Evolutionary conservation across 768 basidiomycete species (phyloP), one percentile per base, ranked within the genome.

Genomic region (Phlebiopsis gigantea): DNA sequence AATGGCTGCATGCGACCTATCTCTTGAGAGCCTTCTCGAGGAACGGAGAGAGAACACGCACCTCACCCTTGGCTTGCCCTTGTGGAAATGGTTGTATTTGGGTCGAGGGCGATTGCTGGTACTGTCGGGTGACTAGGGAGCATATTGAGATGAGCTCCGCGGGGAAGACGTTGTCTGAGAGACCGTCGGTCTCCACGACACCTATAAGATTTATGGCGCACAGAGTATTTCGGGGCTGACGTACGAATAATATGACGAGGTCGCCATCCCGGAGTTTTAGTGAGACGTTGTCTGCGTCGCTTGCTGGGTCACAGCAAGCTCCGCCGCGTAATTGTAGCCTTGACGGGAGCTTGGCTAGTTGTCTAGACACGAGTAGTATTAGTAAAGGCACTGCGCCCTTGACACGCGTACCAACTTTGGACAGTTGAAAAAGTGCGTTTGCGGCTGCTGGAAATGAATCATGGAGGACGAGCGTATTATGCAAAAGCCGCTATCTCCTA

Each of bases 401-500:
- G 7, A 43, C 47, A 5, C 43, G 39, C 65, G 71, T 28, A 63
- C 75, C 81, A 67, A 65, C 75, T 68, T 73, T 47, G 76, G 76
- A 55, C 72, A 78, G 51, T 78, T 78, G 61, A 78, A 78, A 58
- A 68, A 76, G 57, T 77, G 76, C 5, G 75, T 76, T 60, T 78
- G 76, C 4, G 73, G 57, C 30, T 55, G 56, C 60, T 76, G 74
- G 55, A 67, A 59, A 66, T 90, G 75, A 44, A 86, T 72, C 26
- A 90, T 74, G 14, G 82, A 75, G 24, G 84, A 83, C 15, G 83
- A 80, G 31, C 89, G 84, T 57, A 89, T 80, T 46, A 90, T 82
- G 59, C 80, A 75, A 67, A 82, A 90, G 6, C 88, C 88, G 56
- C 88, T 90, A 68, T 90, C 88, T n/a, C 88, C 88, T 62, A 90